Conservation (phyloP, 2,329 filamentous ascomycete species). For the Epichloe gansuensis region DNA sequence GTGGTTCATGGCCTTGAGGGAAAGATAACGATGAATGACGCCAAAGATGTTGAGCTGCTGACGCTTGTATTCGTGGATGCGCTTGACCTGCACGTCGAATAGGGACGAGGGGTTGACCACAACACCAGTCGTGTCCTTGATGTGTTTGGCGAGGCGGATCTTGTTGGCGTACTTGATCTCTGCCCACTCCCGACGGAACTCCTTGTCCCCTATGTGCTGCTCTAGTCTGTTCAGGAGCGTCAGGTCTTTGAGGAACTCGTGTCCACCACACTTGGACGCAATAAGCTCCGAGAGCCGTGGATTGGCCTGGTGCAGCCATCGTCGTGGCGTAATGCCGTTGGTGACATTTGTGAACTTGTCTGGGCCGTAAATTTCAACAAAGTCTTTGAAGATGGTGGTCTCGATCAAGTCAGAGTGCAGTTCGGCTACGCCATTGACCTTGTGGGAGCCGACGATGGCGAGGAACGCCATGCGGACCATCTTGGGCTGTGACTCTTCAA, state of each 20-base stretch:
- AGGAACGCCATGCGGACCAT: constrained; percentile 97
- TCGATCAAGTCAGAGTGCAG: constrained; percentile 96
- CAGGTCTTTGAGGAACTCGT: constrained; percentile 81
- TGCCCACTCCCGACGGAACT: constrained; percentile 87
- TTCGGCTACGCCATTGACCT: constrained; percentile 97
- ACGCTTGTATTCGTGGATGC: constrained; percentile 98
- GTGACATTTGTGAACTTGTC: constrained; percentile 99
- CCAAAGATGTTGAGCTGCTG: constrained; percentile 99
- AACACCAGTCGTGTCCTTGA: constrained; percentile 68
- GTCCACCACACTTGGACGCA: constrained; percentile 70
- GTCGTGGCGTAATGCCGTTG: constrained; percentile 89
- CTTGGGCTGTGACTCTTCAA: constrained; percentile 92
- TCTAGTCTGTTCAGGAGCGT: constrained; percentile 80
- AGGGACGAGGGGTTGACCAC: constrained; percentile 76
- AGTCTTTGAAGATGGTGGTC: constrained; percentile 99
- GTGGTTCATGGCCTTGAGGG: constrained; percentile 71
- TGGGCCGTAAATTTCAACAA: constrained; percentile 83
- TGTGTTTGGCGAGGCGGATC: constrained; percentile 78
- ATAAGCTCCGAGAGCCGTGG: constrained; percentile 85
- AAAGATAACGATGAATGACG: constrained; percentile 86
- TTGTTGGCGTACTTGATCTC: constrained; percentile 98
- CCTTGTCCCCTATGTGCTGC: constrained; percentile 68
- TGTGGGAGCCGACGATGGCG: constrained; percentile 93
- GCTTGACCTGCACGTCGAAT: constrained; percentile 97
- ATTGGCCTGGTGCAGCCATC: constrained; percentile 97